A percentile compares a stretch with the other conserved stretches of the same genome.
Evolutionary conservation across 177 flowering plant species (phyloP).

Genomic region (Vitis hybrid): DNA sequence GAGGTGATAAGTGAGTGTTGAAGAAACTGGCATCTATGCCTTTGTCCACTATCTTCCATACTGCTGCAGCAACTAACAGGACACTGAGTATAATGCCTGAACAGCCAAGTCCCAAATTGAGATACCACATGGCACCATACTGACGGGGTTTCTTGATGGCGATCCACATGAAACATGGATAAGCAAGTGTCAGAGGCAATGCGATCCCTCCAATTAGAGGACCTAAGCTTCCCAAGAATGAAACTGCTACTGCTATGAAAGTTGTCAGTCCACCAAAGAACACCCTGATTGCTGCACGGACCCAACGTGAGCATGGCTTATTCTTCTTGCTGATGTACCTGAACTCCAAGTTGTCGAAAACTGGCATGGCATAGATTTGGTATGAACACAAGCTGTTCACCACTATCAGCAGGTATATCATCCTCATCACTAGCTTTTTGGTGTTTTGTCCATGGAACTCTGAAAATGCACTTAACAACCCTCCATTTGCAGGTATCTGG

Average conservation of each 20-base stretch:
- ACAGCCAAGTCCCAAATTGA: slow-evolving; percentile 39
- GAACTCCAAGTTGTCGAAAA: slow-evolving; percentile 51
- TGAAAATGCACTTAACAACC: slow-evolving; percentile 28
- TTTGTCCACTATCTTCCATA: slow-evolving; percentile 31
- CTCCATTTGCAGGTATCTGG: slow-evolving; percentile 45
- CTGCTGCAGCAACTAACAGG: slow-evolving; percentile 30
- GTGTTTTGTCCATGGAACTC: slow-evolving; percentile 32
- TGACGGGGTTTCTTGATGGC: slow-evolving; percentile 31
- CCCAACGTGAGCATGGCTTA: slow-evolving; percentile 36
- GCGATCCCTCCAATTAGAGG: slow-evolving; percentile 51
- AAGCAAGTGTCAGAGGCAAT: slow-evolving; percentile 41
- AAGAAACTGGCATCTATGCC: slow-evolving; percentile 59
- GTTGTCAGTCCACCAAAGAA: slow-evolving; percentile 31
- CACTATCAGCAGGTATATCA: slow-evolving; percentile 30
- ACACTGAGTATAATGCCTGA: slow-evolving; percentile 38
- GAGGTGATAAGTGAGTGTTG: slow-evolving; percentile 26
- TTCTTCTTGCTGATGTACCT: slow-evolving; percentile 34
- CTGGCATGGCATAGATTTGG: slow-evolving; percentile 54
- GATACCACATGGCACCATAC: slow-evolving; percentile 30
- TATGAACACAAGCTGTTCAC: slow-evolving; percentile 35
- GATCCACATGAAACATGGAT: slow-evolving; percentile 71
- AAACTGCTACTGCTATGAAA: slow-evolving; percentile 47
- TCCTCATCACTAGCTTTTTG: slow-evolving; percentile 18
- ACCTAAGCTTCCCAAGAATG: slow-evolving; percentile 45
- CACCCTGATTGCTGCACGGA: slow-evolving; percentile 26